Evolutionary conservation across 139 green algal genomes (phyloP).

Genomic region (Chlorella sp.): DNA sequence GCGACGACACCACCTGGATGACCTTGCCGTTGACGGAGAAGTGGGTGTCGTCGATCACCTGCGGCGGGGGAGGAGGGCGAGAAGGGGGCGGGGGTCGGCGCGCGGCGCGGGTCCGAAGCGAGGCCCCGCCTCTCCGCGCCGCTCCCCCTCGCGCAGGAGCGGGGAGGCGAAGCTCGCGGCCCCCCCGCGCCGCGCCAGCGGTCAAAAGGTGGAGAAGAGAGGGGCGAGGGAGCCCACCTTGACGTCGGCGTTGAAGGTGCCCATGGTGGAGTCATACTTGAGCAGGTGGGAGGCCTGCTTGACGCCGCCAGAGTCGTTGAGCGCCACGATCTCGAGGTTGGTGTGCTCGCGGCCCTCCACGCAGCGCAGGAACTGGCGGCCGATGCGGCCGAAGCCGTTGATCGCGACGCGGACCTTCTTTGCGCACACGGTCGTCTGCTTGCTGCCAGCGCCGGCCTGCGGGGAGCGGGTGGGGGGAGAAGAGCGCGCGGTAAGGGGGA

Average conservation of each 20-base stretch:
- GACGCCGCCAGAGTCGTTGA: constrained; percentile 97
- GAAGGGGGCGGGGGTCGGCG: no score
- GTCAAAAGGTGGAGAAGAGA: no score
- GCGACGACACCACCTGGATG: constrained; percentile 93
- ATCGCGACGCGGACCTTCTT: constrained; percentile 98
- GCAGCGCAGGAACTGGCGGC: constrained; percentile 93
- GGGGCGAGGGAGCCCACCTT: constrained; percentile 53
- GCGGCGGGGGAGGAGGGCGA: background rate
- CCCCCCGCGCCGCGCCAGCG: no score
- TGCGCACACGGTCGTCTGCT: constrained; percentile 55
- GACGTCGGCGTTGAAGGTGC: constrained; percentile 94
- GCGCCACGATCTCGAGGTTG: constrained; percentile 72
- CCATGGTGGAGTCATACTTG: constrained; percentile 99
- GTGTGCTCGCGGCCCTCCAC: constrained; percentile 69
- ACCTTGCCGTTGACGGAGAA: constrained; percentile 95
- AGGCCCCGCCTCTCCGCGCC: background rate
- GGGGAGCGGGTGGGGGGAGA: background rate
- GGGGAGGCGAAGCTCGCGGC: no score
- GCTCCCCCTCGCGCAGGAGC: no score
- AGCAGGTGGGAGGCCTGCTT: constrained; percentile 98
- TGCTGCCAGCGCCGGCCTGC: constrained; percentile 26
- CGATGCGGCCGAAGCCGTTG: constrained; percentile 99
- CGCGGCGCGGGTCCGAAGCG: background rate
- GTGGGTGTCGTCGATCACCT: constrained; percentile 82
- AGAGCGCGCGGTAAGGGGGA: background rate